Evolutionary conservation across 140 eudicot species (phyloP), one percentile per base, ranked within the genome.

Genomic region (Stevia rebaudiana): DNA sequence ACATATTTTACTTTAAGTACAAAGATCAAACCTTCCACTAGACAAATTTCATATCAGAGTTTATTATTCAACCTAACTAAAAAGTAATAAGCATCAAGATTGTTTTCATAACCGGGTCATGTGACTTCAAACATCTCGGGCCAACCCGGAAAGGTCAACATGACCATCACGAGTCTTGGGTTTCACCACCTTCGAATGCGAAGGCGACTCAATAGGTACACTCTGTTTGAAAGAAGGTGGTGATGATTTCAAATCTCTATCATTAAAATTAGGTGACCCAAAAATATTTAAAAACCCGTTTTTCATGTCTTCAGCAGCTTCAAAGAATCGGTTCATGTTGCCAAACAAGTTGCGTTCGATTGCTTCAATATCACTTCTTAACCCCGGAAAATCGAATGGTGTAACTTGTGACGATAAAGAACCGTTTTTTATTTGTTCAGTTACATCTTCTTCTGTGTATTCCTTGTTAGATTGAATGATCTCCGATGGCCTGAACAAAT

Each of bases 401-500:
- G 69, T 55, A 16, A 10, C 35, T 8, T 74, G 74, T 30, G 82
- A 55, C 11, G 85, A 73, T 21, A 74, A 68, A 6, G 86, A 79
- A 4, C 89, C 91, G 23, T 75, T 84, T 48, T 36, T 63, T 75
- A 81, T 63, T 71, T 84, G 81, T 1, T 83, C 81, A 2, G 96
- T 87, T 11, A 91, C 87, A 70, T 91, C 98, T 72, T 91, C 98
- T 73, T 87, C 98, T 0, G 98, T 87, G 77, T 80, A 91, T 65
- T 87, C 98, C 73, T 82, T 91, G 77, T 76, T 77, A 24, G 95
- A 87, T 36, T 82, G 80, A 71, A 91, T 78, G 58, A 91, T 81
- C 60, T 91, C 92, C 1, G 89, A 60, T 18, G 87, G 98, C 89
- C 96, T 91, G 81, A 15, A 31, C 13, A 46, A 0, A 56, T 61